Evolutionary conservation across 2,329 filamentous ascomycete genomes (phyloP).

Genomic region (Calonectria leucothoes): DNA sequence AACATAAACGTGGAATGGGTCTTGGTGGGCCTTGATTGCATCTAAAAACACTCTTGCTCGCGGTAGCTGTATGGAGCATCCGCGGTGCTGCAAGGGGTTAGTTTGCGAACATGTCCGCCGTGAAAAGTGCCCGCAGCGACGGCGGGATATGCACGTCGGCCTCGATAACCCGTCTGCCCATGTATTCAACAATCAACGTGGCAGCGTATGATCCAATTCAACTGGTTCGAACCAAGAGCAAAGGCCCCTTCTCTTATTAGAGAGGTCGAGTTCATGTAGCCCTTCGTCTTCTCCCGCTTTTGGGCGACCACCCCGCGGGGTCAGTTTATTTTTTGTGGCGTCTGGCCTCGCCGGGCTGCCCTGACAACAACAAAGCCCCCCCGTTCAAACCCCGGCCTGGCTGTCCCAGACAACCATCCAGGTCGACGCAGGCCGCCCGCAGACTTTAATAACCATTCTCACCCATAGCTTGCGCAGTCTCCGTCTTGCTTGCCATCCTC

Average conservation of each 20-base stretch:
- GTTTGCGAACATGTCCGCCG: not conserved
- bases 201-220: not conserved
- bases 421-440: slow-evolving; percentile 25
- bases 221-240: not conserved
- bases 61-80: not conserved
- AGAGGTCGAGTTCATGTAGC: not conserved
- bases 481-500: not conserved
- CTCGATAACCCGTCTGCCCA: not conserved
- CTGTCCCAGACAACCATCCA: slow-evolving; percentile 51
- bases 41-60: not conserved
- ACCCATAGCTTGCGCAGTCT: not conserved
- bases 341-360: not conserved
- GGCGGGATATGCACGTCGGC: not conserved
- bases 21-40: not conserved
- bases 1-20: not conserved
- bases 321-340: not conserved
- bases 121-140: not conserved
- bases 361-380: not conserved
- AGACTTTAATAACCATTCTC: slow-evolving; percentile 29
- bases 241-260: not conserved
- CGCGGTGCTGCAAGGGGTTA: not conserved
- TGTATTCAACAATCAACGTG: not conserved
- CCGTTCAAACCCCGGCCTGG: slow-evolving; percentile 9
- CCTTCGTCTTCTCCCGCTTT: not conserved
- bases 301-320: not conserved